phyloP scores from a whole-genome alignment of 2,329 filamentous ascomycete species.

The Corynespora cassiicola region DNA sequence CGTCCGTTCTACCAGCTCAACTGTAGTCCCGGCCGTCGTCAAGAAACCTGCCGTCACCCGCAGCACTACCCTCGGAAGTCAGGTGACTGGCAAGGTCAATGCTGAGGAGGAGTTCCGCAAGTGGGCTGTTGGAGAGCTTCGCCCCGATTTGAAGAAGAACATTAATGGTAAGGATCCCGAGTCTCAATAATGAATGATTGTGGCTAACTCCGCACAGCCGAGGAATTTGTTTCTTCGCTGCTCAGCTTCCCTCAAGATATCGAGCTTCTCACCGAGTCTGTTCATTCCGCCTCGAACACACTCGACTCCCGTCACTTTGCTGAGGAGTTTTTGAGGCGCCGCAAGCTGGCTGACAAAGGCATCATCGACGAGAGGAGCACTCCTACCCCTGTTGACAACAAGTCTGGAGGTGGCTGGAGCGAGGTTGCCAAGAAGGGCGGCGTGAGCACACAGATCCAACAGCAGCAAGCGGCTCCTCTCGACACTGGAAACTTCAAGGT shows the following conservation, averaged over 20 bases:
- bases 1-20: conserved; percentile 55
- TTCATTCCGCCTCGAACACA: conserved; percentile 85
- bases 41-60: conserved; percentile 63
- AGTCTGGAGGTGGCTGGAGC: conserved; percentile 74
- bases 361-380: conserved; percentile 74
- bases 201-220: conserved; percentile 60
- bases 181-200: background rate
- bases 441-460: conserved; percentile 53
- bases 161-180: conserved; percentile 66
- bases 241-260: conserved; percentile 77
- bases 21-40: conserved; percentile 47
- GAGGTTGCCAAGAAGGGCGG: conserved; percentile 98
- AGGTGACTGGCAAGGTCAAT: conserved; percentile 56
- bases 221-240: conserved; percentile 80
- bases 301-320: conserved; percentile 94
- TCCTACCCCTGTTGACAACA: conserved; percentile 56
- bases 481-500: conserved; percentile 80
- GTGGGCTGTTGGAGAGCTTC: conserved; percentile 83
- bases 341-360: conserved; percentile 91
- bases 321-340: conserved; percentile 91
- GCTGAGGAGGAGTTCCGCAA: conserved; percentile 94
- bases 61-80: conserved; percentile 53
- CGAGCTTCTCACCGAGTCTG: conserved; percentile 85
- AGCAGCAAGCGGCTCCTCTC: conserved; percentile 44
- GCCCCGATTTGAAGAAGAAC: conserved; percentile 72